Percentiles rank a stretch among this genome's conserved stretches.
phyloP scores from a whole-genome alignment of 306 rosid species.

The Ceratonia siliqua region DNA sequence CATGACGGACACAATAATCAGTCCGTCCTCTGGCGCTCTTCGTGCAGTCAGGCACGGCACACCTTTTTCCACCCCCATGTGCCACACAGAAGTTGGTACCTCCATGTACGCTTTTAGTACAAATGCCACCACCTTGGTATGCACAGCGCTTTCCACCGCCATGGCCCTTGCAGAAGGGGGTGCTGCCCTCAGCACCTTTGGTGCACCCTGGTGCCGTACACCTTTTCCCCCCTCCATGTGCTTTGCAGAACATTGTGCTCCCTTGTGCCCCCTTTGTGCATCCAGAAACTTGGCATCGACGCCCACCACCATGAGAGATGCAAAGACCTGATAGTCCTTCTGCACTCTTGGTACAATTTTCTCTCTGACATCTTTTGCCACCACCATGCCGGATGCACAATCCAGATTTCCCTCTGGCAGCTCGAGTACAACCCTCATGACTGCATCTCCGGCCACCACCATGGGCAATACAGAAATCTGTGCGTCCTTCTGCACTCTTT shows the following conservation, averaged over 20 bases:
- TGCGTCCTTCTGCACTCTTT: slow-evolving; percentile 80
- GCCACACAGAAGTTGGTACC: slow-evolving; percentile 83
- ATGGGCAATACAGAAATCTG: slow-evolving; percentile 79
- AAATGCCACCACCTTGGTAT: slow-evolving; percentile 64
- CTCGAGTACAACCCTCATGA: slow-evolving; percentile 64
- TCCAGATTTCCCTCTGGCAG: slow-evolving; percentile 82
- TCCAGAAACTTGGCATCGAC: slow-evolving; percentile 61
- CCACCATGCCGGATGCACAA: slow-evolving; percentile 82
- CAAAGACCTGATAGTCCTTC: slow-evolving; percentile 85
- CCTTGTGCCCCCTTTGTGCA: slow-evolving; percentile 89
- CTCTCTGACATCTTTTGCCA: slow-evolving; percentile 78
- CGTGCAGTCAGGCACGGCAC: slow-evolving; percentile 69
- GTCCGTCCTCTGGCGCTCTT: slow-evolving; percentile 85
- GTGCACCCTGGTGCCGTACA: slow-evolving; percentile 71
- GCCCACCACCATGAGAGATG: slow-evolving; percentile 84
- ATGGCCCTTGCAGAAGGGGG: slow-evolving; percentile 76
- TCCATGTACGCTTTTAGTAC: slow-evolving; percentile 79
- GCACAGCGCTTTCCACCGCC: slow-evolving; percentile 84
- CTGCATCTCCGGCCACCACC: slow-evolving; percentile 84
- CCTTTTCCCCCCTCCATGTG: slow-evolving; percentile 83
- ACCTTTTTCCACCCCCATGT: slow-evolving; percentile 88
- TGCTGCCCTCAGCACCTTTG: slow-evolving; percentile 83
- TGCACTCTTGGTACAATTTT: slow-evolving; percentile 75
- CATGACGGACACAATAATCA: slow-evolving; percentile 77
- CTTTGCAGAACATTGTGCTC: slow-evolving; percentile 82